Percentiles rank a stretch among this genome's conserved stretches.
phyloP scores from a whole-genome alignment of 2,329 filamentous ascomycete species.

The Cladosporium austrohemisphaericum region DNA sequence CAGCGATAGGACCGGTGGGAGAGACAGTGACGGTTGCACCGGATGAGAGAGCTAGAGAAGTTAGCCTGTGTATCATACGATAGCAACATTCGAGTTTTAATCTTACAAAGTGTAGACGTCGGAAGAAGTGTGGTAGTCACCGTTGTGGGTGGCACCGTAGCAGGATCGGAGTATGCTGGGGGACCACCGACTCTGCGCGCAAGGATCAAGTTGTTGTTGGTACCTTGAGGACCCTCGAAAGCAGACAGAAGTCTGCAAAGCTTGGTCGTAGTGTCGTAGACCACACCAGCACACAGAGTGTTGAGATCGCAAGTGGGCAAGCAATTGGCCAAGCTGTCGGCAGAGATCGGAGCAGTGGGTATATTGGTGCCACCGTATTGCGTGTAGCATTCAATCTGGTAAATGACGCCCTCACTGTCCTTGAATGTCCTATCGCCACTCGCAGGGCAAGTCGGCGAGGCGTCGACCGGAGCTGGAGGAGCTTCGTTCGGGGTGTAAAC shows the following conservation, averaged over 20 bases:
- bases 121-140: constrained; percentile 10
- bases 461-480: constrained; percentile 8
- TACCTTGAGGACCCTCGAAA: constrained; percentile 17
- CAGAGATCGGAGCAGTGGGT: constrained; percentile 14
- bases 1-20: neutral
- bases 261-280: constrained; percentile 16
- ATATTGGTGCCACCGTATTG: constrained; percentile 21
- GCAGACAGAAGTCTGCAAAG: constrained; percentile 25
- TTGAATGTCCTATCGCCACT: constrained; percentile 20
- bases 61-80: neutral
- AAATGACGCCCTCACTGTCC: constrained; percentile 19
- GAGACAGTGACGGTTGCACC: constrained; percentile 19
- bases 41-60: constrained; percentile 14
- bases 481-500: constrained; percentile 4
- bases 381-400: constrained; percentile 21
- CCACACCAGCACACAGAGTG: constrained; percentile 21
- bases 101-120: constrained; percentile 5
- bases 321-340: constrained; percentile 19
- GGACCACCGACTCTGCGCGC: constrained; percentile 10
- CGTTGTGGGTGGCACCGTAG: constrained; percentile 1
- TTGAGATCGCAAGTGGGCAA: constrained; percentile 21
- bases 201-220: constrained; percentile 18
- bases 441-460: constrained; percentile 20
- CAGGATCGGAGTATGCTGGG: neutral
- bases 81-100: neutral